Percentiles rank a stretch among this genome's conserved stretches.
Conservation (phyloP, 2,329 filamentous ascomycete genomes). For the Aspergillus quadricinctus region DNA sequence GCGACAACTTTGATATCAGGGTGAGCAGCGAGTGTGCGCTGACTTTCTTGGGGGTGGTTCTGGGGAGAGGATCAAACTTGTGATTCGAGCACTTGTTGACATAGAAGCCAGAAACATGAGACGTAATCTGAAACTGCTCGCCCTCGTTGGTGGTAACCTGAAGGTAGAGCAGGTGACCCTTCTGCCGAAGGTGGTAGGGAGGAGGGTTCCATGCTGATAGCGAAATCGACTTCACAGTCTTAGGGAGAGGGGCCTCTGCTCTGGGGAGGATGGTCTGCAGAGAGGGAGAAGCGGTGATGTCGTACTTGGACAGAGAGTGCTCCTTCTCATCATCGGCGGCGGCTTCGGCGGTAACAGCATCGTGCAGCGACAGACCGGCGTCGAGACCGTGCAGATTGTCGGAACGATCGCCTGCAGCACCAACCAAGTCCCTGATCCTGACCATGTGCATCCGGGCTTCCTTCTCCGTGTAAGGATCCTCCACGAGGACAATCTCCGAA, state of each 20-base stretch:
- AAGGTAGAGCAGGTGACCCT: slow-evolving; percentile 88
- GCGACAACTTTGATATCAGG: slow-evolving; percentile 72
- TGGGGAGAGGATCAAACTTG: slow-evolving; percentile 89
- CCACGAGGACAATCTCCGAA: slow-evolving; percentile 74
- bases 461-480: slow-evolving; percentile 98
- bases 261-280: slow-evolving; percentile 69
- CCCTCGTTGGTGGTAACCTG: slow-evolving; percentile 87
- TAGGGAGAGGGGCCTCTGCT: slow-evolving; percentile 65
- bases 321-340: slow-evolving; percentile 41
- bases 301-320: slow-evolving; percentile 65
- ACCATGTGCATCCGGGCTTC: slow-evolving; percentile 94
- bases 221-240: slow-evolving; percentile 83
- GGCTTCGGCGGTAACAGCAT: slow-evolving; percentile 59
- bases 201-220: slow-evolving; percentile 96
- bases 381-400: slow-evolving; percentile 82
- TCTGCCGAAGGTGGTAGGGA: slow-evolving; percentile 83
- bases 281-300: slow-evolving; percentile 66
- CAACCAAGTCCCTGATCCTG: slow-evolving; percentile 85
- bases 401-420: slow-evolving; percentile 81
- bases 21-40: slow-evolving; percentile 81
- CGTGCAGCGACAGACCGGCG: slow-evolving; percentile 81
- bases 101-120: slow-evolving; percentile 91
- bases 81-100: slow-evolving; percentile 93
- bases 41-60: slow-evolving; percentile 70
- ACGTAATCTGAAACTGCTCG: slow-evolving; percentile 89